phyloP scores from a whole-genome alignment of 176 grass and related monocot species.

The Leersia perrieri region DNA sequence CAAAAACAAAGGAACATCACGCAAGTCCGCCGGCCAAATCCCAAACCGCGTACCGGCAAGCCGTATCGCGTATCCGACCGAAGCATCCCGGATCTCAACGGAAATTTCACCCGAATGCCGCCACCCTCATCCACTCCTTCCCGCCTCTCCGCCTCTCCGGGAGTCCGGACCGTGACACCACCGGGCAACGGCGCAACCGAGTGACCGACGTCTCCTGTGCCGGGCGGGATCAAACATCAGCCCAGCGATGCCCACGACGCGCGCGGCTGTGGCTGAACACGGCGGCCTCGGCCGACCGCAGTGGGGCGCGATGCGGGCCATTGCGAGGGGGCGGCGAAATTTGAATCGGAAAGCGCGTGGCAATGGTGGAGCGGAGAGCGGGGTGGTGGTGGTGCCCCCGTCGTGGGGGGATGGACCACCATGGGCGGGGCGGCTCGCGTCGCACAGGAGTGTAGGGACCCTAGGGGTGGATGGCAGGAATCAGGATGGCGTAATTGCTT shows the following conservation, averaged over 20 bases:
- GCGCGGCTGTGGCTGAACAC: too few relatives aligned
- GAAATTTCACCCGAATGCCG: constrained; percentile 2
- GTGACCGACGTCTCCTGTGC: too few relatives aligned
- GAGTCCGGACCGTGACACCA: too few relatives aligned
- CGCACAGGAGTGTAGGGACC: background rate
- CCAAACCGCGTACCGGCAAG: background rate
- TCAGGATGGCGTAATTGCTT: background rate
- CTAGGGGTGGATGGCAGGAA: background rate
- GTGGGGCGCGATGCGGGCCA: too few relatives aligned
- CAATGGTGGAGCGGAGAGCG: background rate
- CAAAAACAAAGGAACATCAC: background rate
- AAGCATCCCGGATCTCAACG: constrained; percentile 21
- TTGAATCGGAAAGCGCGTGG: constrained; percentile 31
- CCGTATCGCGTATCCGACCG: background rate
- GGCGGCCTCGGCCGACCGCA: too few relatives aligned
- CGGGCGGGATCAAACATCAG: too few relatives aligned
- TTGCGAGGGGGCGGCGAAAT: background rate
- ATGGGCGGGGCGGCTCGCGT: background rate
- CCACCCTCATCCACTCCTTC: background rate
- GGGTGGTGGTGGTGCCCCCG: background rate
- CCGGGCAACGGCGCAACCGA: too few relatives aligned
- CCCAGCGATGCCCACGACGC: too few relatives aligned
- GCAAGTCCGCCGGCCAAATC: background rate
- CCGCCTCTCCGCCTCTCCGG: too few relatives aligned
- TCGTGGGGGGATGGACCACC: constrained; percentile 14